Evolutionary conservation across 495 filamentous ascomycete genomes (phyloP).

Genomic region (Aspergillus biplanus): DNA sequence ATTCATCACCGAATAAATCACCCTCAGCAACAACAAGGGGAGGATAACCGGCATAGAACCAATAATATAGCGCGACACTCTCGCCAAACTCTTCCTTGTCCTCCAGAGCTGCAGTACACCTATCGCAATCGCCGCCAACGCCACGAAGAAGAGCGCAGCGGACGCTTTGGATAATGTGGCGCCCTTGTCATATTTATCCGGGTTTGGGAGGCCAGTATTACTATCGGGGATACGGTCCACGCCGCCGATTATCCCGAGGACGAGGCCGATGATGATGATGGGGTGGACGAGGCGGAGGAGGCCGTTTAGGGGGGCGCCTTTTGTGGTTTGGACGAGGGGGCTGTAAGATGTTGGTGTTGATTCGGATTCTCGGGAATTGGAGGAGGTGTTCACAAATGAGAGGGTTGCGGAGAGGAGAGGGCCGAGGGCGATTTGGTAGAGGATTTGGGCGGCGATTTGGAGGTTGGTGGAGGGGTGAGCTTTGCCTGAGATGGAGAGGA

Average conservation of each 20-base stretch:
- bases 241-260: neutral
- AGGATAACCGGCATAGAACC: neutral
- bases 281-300: conserved; percentile 3
- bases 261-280: neutral
- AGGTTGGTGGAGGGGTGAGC: neutral
- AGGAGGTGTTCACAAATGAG: conserved; percentile 1
- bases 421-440: conserved; percentile 6
- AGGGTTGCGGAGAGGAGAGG: conserved; percentile 1
- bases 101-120: neutral
- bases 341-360: neutral
- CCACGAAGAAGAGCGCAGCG: neutral
- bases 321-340: neutral
- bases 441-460: conserved; percentile 7
- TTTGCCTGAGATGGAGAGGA: conserved; percentile 1
- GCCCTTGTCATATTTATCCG: neutral
- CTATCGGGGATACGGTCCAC: neutral
- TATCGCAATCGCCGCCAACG: neutral
- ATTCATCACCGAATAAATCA: neutral
- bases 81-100: neutral
- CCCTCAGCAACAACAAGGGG: neutral
- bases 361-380: neutral
- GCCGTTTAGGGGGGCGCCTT: neutral
- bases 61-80: neutral
- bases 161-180: conserved; percentile 1
- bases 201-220: neutral